These are phyloP conservation scores for Dalechampia spathulata DNA, from an alignment of 441 rosid genomes.

Conservation along the genomic window DNA sequence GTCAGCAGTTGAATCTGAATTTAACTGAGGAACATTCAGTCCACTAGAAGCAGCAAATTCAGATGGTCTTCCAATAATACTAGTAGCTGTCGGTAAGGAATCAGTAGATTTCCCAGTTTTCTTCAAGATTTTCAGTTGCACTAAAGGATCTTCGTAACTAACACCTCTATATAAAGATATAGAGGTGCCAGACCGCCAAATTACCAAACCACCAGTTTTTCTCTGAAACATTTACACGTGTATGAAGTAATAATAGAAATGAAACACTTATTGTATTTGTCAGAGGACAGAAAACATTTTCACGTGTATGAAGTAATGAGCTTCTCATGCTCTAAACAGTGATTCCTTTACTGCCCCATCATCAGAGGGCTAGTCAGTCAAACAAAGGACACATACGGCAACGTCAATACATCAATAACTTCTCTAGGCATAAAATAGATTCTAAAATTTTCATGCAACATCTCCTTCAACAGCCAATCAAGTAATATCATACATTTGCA, in stretches of 20 bases:
- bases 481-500: not conserved
- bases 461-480: not conserved
- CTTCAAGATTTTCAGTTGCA: slow-evolving; percentile 24
- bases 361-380: no score
- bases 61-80: slow-evolving; percentile 17
- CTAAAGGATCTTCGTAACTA: slow-evolving; percentile 49
- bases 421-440: not conserved
- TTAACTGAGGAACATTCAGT: slow-evolving; percentile 23
- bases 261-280: not conserved
- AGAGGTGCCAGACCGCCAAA: slow-evolving; percentile 90
- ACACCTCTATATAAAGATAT: slow-evolving; percentile 68
- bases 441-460: not conserved
- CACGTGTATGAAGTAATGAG: no score
- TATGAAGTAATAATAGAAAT: slow-evolving; percentile 1
- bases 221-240: slow-evolving; percentile 37
- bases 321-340: no score
- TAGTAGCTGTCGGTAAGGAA: slow-evolving; percentile 17
- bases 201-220: slow-evolving; percentile 94
- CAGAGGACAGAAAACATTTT: not conserved
- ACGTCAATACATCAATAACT: not conserved
- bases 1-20: slow-evolving; percentile 20
- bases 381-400: not conserved
- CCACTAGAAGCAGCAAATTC: slow-evolving; percentile 16
- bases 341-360: no score
- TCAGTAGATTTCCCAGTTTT: slow-evolving; percentile 20